Evolutionary conservation across 169 alveolate species (phyloP).

Genomic region (Ichthyophthirius multifiliis): DNA sequence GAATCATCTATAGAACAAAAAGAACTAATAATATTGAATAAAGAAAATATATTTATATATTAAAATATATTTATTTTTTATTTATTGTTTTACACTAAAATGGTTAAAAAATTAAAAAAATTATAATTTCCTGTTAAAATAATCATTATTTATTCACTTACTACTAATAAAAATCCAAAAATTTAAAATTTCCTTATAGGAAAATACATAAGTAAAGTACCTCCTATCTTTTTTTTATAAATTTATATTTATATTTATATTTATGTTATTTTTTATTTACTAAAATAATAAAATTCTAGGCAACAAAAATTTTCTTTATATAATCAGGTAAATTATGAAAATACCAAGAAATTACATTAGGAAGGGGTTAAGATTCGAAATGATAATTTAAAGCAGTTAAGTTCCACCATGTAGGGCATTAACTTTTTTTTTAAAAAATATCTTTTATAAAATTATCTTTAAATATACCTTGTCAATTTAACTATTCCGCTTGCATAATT

Average conservation of each 20-base stretch:
- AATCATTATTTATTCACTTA: slow-evolving; percentile 33
- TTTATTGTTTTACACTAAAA: slow-evolving; percentile 13
- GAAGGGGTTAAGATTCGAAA: slow-evolving; percentile 65
- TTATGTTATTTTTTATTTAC: too few relatives aligned
- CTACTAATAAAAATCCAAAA: slow-evolving; percentile 35
- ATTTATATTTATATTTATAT: too few relatives aligned
- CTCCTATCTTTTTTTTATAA: background rate
- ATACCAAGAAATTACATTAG: slow-evolving; percentile 58
- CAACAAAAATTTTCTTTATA: slow-evolving; percentile 43
- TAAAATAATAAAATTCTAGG: slow-evolving; percentile 32
- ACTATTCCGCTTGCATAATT: slow-evolving; percentile 65
- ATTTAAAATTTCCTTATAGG: slow-evolving; percentile 55
- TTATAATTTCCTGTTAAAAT: slow-evolving; percentile 66
- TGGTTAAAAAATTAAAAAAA: slow-evolving; percentile 58
- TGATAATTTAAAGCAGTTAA: slow-evolving; percentile 71
- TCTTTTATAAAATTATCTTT: background rate
- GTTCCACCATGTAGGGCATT: slow-evolving; percentile 80
- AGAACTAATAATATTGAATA: too few relatives aligned
- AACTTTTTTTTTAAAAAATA: slow-evolving; percentile 2
- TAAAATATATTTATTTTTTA: background rate
- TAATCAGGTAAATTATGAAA: slow-evolving; percentile 57
- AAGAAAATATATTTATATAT: background rate
- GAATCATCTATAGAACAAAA: too few relatives aligned
- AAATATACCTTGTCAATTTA: slow-evolving; percentile 32
- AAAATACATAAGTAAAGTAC: slow-evolving; percentile 48